Base-by-base conservation (phyloP, 495 filamentous ascomycete species). In the Aspergillus steynii region DNA sequence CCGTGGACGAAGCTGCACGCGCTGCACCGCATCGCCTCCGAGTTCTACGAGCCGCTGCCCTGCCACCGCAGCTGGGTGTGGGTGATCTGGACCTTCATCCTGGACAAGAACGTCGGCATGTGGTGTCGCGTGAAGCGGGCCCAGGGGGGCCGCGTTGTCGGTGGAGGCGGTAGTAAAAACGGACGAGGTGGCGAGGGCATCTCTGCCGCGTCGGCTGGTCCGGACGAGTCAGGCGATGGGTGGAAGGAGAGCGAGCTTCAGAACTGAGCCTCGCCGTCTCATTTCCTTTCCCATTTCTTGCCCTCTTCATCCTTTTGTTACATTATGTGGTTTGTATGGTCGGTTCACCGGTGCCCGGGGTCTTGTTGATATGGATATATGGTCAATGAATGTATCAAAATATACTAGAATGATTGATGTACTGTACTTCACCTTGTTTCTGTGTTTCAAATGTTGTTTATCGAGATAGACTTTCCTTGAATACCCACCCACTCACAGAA, bases 41-140 rank as follows among this genome's bases (percentile, higher is more conserved):
- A 98, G 73, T 99, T 97, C 72, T 99, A 99, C 74, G 86, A 85
- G 60, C 90, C 91, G 26, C 79, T 99, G 59, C 96, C 95, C 2
- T 82, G 83, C 56, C 94, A 97, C 72, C 81, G 82, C 58, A 96
- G 92, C 79, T 99, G 95, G 95, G 83, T 86, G 7, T 88, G 89
- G 71, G 94, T 97, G 32, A 88, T 98, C 58, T 97, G 91, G 90
- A 90, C 92, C 53, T 99, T 99, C 71, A 88, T 98, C 56, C 85
- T 88, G 76, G 95, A 98, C 73, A 85, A 88, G 67, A 83, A 91
- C 68, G 89, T 98, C 50, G 91, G 93, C 2, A 84, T 96, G 69
- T 91, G 88, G 79, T 96, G 92, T 71, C 85, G 95, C 29, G 94
- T 99, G 10, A 99, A 98, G 86, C 82, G 95, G 59, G 88, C 89